A percentile compares a stretch with the other conserved stretches of the same genome.
Conservation (phyloP, 306 rosid species). For the Luffa aegyptiaca region DNA sequence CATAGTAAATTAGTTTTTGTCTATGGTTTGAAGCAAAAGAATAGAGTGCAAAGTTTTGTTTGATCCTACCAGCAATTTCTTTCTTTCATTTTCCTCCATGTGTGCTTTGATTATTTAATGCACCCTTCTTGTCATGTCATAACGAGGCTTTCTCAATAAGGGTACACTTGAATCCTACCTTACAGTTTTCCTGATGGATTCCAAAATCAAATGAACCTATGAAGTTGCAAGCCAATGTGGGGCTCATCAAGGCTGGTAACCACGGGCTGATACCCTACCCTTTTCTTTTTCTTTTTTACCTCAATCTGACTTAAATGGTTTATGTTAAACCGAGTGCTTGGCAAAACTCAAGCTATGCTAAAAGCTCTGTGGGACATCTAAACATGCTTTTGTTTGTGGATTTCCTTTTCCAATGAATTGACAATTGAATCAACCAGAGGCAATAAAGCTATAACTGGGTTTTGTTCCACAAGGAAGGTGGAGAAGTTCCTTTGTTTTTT, state of each 20-base stretch:
- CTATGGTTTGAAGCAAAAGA: background rate
- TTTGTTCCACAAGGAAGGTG: too few relatives aligned
- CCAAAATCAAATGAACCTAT: background rate
- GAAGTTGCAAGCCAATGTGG: background rate
- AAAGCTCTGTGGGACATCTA: background rate
- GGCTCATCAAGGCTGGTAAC: background rate
- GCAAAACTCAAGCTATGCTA: background rate
- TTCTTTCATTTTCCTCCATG: background rate
- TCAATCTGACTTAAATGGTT: background rate
- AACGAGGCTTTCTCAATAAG: background rate
- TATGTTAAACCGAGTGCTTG: background rate
- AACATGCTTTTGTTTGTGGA: background rate
- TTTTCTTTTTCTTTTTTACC: background rate
- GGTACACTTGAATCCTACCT: background rate
- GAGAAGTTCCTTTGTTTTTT: too few relatives aligned
- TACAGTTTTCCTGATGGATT: background rate
- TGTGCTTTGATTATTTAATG: background rate
- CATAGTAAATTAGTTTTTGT: background rate
- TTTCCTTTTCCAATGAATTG: background rate
- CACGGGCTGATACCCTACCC: background rate
- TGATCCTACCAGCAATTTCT: background rate
- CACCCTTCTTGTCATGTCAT: background rate
- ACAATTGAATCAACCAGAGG: background rate
- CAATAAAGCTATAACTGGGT: background rate
- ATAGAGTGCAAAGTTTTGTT: background rate